Evolutionary conservation across 257 asterid genomes (phyloP), one percentile per base, ranked within the genome.

Genomic region (Agastache rugosa): DNA sequence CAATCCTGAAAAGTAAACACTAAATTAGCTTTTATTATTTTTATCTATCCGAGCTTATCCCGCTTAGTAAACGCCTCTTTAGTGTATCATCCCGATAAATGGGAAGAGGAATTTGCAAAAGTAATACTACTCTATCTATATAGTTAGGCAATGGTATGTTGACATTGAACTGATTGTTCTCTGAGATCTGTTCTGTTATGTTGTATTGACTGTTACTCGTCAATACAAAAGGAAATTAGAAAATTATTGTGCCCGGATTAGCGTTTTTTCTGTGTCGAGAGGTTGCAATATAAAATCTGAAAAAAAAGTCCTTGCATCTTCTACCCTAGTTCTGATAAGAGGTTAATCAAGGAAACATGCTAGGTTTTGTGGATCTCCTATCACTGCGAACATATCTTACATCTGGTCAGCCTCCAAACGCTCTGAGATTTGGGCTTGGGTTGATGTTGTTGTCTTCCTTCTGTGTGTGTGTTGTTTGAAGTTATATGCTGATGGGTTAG

Each of bases 351-450:
- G 54, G 45, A 31, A 12, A 20, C 8, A 15, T 63, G 17, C 34
- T 14, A 17, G 31, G 27, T 8, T 11, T 15, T 51, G 6, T 73
- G 39, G 25, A 44, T n/a, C 22, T 25, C 29, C 5, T 16, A 64
- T 20, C 58, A 22, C 31, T 58, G 4, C 44, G 11, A 37, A 25
- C 54, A 48, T 39, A 27, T 47, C 11, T 55, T 9, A 34, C 20
- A 29, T 60, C 44, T 29, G 37, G 62, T 44, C 53, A 44, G 54
- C 74, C 59, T 44, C 29, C 63, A 47, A 50, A 44, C 51, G 39
- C 59, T 60, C 53, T 58, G 47, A 2, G 27, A 53, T 37, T 20
- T 75, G 23, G 22, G 22, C 67, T 70, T 23, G 72, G 61, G 3
- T 8, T 62, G 8, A 11, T 29, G 67, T 29, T 64, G 53, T 5